Conservation (phyloP, 1,139 yeast genomes). For the Magnusiomyces sp. region DNA sequence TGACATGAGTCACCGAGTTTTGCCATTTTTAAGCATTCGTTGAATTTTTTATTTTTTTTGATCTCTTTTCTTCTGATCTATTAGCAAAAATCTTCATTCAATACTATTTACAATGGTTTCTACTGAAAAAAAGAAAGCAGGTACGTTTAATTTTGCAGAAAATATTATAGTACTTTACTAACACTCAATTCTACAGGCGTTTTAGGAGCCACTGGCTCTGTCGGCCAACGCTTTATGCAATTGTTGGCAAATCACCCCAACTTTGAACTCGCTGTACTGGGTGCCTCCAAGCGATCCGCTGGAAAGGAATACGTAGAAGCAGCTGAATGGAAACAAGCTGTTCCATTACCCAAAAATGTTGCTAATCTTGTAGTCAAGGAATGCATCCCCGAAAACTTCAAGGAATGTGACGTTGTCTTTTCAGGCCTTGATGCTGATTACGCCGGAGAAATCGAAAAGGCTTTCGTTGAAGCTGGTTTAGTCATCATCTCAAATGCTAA, state of each 20-base stretch:
- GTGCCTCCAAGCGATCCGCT: conserved; percentile 92
- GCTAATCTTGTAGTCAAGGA: conserved; percentile 58
- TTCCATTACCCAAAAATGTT: conserved; percentile 63
- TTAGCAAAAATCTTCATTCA: neutral
- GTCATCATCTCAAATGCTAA: conserved; percentile 91
- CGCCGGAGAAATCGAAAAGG: conserved; percentile 87
- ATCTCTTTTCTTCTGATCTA: neutral
- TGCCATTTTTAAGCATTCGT: no score
- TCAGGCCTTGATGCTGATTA: conserved; percentile 91
- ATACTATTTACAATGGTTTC: conserved; percentile 10
- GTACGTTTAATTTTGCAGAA: no score
- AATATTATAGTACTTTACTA: neutral
- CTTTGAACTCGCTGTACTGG: conserved; percentile 74
- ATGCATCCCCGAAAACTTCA: conserved; percentile 68
- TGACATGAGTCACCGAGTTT: no score
- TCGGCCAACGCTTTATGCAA: conserved; percentile 91
- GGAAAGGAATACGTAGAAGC: conserved; percentile 83
- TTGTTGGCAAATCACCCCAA: conserved; percentile 82
- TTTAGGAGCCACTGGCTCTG: conserved; percentile 96
- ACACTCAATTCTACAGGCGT: conserved; percentile 47
- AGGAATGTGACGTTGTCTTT: conserved; percentile 87
- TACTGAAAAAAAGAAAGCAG: conserved; percentile 16
- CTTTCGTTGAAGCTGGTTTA: conserved; percentile 70
- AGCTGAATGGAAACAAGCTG: conserved; percentile 91
- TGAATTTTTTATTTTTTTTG: no score